A percentile compares a stretch with the other conserved stretches of the same genome.
phyloP scores from a whole-genome alignment of 2,329 filamentous ascomycete genomes.

The Sporothrix dimorphospora region DNA sequence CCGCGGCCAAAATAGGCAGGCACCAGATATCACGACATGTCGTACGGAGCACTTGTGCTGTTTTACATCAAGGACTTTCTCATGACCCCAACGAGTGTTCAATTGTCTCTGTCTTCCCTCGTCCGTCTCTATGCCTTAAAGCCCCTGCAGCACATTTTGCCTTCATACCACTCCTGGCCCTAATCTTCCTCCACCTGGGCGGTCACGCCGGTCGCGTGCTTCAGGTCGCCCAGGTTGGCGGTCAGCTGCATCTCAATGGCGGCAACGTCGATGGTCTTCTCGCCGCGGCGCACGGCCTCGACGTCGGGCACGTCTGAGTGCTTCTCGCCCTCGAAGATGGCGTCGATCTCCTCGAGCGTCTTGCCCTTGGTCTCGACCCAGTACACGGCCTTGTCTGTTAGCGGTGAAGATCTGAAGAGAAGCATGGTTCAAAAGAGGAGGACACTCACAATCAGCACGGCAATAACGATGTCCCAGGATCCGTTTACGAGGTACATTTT shows the following conservation, averaged over 20 bases:
- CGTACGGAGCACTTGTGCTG: no score
- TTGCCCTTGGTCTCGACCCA: conserved; percentile 47
- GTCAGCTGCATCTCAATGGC: conserved; percentile 35
- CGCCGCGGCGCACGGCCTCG: conserved; percentile 37
- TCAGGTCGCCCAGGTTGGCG: conserved; percentile 18
- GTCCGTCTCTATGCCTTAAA: no score
- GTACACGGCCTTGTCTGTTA: conserved; percentile 37
- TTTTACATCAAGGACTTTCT: no score
- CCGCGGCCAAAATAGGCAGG: no score
- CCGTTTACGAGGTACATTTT: conserved; percentile 54
- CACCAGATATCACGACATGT: no score
- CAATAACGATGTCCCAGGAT: conserved; percentile 47
- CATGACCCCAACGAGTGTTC: no score
- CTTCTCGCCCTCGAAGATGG: conserved; percentile 43
- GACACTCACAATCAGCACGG: conserved; percentile 44
- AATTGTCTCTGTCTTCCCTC: no score
- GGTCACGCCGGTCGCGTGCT: background rate
- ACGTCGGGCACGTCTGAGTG: conserved; percentile 40
- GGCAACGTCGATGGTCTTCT: conserved; percentile 34
- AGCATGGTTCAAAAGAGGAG: no score
- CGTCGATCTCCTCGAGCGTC: conserved; percentile 46
- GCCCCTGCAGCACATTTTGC: background rate
- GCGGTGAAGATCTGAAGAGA: background rate
- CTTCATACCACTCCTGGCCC: background rate
- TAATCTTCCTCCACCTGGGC: background rate